Evolutionary conservation across 306 rosid genomes (phyloP), one percentile per base, ranked within the genome.

Genomic region (Quercus alba): DNA sequence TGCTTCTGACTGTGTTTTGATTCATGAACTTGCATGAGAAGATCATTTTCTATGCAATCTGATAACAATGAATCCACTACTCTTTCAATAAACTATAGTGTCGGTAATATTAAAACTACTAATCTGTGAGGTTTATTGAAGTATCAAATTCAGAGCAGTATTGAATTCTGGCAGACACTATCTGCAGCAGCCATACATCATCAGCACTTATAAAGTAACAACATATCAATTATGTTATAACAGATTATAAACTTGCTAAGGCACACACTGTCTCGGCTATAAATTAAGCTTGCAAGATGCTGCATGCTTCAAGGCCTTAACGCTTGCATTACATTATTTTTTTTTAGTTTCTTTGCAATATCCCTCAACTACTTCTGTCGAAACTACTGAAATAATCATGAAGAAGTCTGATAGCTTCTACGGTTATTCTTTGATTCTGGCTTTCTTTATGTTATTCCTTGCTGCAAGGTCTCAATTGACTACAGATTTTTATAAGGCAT

Each of bases 401-500:
- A 83, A 75, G 72, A 76, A 35, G 77, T 28, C 89, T 31, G 21
- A 54, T 70, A 75, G 70, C 61, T 59, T n/a, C 3, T 66, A 56
- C 57, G 57, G 64, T 38, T 76, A 21, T 78, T 81, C 79, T 54
- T 70, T 86, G 78, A 5, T 88, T 5, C 70, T 86, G 70, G 72
- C 38, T 59, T 12, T 88, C 49, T 70, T 87, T 49, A 74, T 89
- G 69, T 38, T 87, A 75, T 77, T 88, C 77, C 86, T 78, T 44
- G 80, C 70, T 57, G 91, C 75, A 20, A 86, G 76, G 7, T 87
- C 94, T 17, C 93, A 95, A 28, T 78, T 95, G 4, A 84, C 87
- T 68, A 59, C 88, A 49, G 90, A 93, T 70, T 95, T 95, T 80
- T 95, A 93, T 41, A 28, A 46, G 25, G 59, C 85, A 61, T 81